Base-by-base conservation (phyloP, 176 grass and related monocot species). In the Cocos nucifera region DNA sequence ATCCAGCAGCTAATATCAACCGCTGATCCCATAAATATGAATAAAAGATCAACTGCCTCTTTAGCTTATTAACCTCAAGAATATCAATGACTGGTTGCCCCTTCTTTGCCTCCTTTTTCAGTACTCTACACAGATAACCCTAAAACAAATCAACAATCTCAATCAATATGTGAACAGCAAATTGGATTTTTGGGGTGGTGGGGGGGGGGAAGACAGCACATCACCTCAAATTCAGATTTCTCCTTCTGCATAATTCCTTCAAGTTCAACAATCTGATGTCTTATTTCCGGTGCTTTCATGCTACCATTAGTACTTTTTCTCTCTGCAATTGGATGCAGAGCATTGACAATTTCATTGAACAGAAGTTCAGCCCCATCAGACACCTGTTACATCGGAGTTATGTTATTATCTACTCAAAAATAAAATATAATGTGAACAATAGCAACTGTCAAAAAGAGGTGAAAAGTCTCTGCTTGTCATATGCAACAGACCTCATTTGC, bases 31-130 rank as follows among this genome's bases (percentile, higher is more conserved):
- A 98, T 59, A 92, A 61, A 54, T 88, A 87, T 65, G 88, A 85
- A 75, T 75, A 79, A 56, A 98, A 92, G 58, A 98, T 56, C 75
- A 98, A 73, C 65, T 92, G 87, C 27, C 87, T 88, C 75, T 76
- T 85, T 59, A 92, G 77, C 62, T 89, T 83, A 67, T 86, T 98
- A 79, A 98, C 78, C 60, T 98, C 88, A 64, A 98, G 93, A 73
- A 89, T 98, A 67, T 98, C 93, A 53, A 78, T 25, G 19, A 73
- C 27, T 63, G 58, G 65, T 73, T 92, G 84, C 50, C 73, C 61
- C 53, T 88, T 90, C 19, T 56, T 70, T 17, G 7, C 53, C 65
- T 98, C 87, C 79, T 69, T 98, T 78, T 87, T 85, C 29, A 92
- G 56, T 78, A 87, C 61, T 86, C 76, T 79, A 80, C 76, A 77